Percentiles rank a stretch among this genome's conserved stretches.
Conservation (phyloP, 371 early-diverging fungal species). For the Furculomyces boomerangus region DNA sequence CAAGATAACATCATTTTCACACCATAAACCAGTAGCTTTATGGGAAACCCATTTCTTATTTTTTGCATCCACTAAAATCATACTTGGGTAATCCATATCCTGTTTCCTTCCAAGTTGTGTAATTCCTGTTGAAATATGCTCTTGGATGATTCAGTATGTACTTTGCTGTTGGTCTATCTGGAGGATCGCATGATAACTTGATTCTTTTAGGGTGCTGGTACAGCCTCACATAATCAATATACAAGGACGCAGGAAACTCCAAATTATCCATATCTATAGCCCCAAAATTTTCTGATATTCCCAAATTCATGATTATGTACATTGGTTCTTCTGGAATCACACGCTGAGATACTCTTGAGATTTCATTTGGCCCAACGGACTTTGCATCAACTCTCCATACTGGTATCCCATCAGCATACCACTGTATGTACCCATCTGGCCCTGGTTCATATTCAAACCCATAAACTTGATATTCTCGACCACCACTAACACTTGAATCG, state of each 20-base stretch:
- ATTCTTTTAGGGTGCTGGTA: slow-evolving; percentile 32
- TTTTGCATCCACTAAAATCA: no score
- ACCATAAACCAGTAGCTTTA: no score
- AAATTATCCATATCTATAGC: slow-evolving; percentile 18
- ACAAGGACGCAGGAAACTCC: slow-evolving; percentile 24
- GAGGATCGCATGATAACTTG: slow-evolving; percentile 30
- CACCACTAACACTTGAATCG: slow-evolving; percentile 14
- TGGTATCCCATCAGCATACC: slow-evolving; percentile 24
- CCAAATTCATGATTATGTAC: slow-evolving; percentile 30
- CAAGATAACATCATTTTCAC: no score
- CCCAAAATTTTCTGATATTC: slow-evolving; percentile 25
- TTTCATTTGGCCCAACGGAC: slow-evolving; percentile 23
- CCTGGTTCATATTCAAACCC: slow-evolving; percentile 29
- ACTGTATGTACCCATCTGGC: slow-evolving; percentile 22
- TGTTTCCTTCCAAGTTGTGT: slow-evolving; percentile 19
- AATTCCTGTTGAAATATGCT: slow-evolving; percentile 23
- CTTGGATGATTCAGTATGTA: slow-evolving; percentile 28
- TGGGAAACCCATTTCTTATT: no score
- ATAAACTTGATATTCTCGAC: slow-evolving; percentile 20
- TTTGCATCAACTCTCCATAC: slow-evolving; percentile 26
- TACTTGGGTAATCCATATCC: slow-evolving; percentile 22
- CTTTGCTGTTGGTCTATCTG: slow-evolving; percentile 27
- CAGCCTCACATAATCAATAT: slow-evolving; percentile 30
- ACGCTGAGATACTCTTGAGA: slow-evolving; percentile 22
- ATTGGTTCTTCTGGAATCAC: slow-evolving; percentile 31